Base-by-base conservation (phyloP, 768 basidiomycete genomes). In the Chalciporus pseudorubinellus region DNA sequence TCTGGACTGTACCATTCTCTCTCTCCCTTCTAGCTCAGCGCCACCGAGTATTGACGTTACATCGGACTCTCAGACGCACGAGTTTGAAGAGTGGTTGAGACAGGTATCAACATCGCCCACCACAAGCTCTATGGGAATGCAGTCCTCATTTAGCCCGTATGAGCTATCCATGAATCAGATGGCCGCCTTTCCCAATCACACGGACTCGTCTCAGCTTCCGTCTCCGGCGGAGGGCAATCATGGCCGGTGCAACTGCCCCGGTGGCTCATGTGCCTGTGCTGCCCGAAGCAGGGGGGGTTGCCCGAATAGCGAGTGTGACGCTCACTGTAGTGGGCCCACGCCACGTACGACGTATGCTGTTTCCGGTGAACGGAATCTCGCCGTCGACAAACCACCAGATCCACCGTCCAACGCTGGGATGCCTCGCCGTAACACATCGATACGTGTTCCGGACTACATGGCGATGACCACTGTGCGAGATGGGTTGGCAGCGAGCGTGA, bases 11-110 rank as follows among this genome's bases (percentile, higher is more conserved):
- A 78, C 82, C 39, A 78, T 86, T 53, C 69, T 82, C 39, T 74
- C 81, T 0, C 66, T 78, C 48, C 72, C 79, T 4, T 61, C 73
- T 7, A 71, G 72, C 6, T 59, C 75, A 20, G 72, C 76, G 9
- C 68, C 77, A 36, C 74, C 76, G 50, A 73, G 66, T 13, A 58
- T 68, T 3, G 69, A 73, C 43, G 67, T 76, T 64, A 68, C 74
- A 63, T 72, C 70, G 58, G 74, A 79, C 53, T 64, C 69, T 22
- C 70, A 74, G 57, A 67, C 71, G 33, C 72, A 73, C 24, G 72
- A 75, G 51, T 77, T 85, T 39, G 84, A 84, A 60, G 83, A 85
- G 50, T 86, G 84, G 84, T 71, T 85, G 48, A 76, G 77, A 47
- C 79, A 82, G 57, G 70, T 83, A 20, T 63, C 67, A 8, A 46